These are phyloP conservation scores for Penicillium olsonii DNA, from an alignment of 2,329 filamentous ascomycete genomes.

Conservation along the genomic window DNA sequence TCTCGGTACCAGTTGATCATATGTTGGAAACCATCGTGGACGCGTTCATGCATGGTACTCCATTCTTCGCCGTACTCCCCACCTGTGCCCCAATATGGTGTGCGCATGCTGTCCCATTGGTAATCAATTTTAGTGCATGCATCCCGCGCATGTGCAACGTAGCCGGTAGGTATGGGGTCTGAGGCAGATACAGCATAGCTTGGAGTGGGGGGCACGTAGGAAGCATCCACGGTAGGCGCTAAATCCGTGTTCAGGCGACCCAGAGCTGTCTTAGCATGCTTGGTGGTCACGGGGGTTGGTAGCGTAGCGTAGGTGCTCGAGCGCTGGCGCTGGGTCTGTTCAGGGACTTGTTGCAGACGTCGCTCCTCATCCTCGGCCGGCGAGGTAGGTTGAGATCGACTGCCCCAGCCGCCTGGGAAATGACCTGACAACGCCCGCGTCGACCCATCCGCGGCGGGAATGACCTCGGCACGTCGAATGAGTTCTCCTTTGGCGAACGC, in stretches of 20 bases:
- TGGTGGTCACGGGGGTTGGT: constrained; percentile 25
- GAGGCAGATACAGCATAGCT: constrained; percentile 79
- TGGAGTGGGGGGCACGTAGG: constrained; percentile 76
- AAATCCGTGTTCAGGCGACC: constrained; percentile 37
- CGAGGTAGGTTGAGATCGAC: constrained; percentile 31
- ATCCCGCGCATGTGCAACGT: constrained; percentile 86
- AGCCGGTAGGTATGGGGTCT: constrained; percentile 81
- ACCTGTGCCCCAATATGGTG: constrained; percentile 81
- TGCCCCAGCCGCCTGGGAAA: constrained; percentile 60
- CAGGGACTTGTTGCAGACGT: neutral
- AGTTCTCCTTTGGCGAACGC: constrained; percentile 85
- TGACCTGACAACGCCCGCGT: constrained; percentile 45
- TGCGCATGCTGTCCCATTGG: constrained; percentile 90
- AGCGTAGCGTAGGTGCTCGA: constrained; percentile 49
- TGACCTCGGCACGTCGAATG: constrained; percentile 69
- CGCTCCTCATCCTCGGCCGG: constrained; percentile 31
- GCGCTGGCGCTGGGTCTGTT: constrained; percentile 40
- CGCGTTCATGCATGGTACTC: constrained; percentile 91
- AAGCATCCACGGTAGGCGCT: constrained; percentile 32
- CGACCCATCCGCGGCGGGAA: constrained; percentile 48
- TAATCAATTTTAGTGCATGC: constrained; percentile 85
- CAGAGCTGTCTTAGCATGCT: constrained; percentile 23
- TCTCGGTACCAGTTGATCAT: constrained; percentile 80
- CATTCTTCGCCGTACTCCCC: constrained; percentile 91
- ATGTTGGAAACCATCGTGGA: constrained; percentile 74